Percentiles rank a stretch among this genome's conserved stretches.
Evolutionary conservation across 805 yeast species (phyloP).

Genomic region (Teunomyces barrocoloradensis): DNA sequence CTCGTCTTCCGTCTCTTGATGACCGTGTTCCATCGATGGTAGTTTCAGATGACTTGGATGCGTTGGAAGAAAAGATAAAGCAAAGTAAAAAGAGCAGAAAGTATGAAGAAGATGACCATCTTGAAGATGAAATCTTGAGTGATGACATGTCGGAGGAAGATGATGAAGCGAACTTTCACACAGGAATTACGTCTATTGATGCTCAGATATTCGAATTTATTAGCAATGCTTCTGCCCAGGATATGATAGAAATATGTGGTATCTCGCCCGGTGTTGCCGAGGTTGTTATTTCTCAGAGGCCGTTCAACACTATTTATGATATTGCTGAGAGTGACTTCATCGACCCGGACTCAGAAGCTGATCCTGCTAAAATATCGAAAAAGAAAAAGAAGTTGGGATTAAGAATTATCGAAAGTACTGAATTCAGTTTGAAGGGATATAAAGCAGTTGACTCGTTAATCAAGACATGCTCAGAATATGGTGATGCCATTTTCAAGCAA

Average conservation of each 20-base stretch:
- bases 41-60: slow-evolving; percentile 31
- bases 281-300: slow-evolving; percentile 62
- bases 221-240: slow-evolving; percentile 72
- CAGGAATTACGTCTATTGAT: slow-evolving; percentile 52
- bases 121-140: slow-evolving; percentile 44
- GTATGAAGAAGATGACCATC: slow-evolving; percentile 35
- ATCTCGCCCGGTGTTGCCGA: slow-evolving; percentile 67
- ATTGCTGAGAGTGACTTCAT: slow-evolving; percentile 59
- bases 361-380: slow-evolving; percentile 16
- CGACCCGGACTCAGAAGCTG: slow-evolving; percentile 25
- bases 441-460: slow-evolving; percentile 93
- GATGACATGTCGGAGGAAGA: slow-evolving; percentile 50
- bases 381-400: slow-evolving; percentile 62
- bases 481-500: slow-evolving; percentile 65
- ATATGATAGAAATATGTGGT: slow-evolving; percentile 76
- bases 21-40: neutral
- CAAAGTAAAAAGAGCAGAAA: slow-evolving; percentile 25
- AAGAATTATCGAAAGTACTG: slow-evolving; percentile 67
- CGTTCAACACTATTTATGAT: slow-evolving; percentile 57
- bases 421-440: slow-evolving; percentile 76
- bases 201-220: slow-evolving; percentile 69
- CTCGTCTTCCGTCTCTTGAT: slow-evolving; percentile 6
- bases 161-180: slow-evolving; percentile 28
- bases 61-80: slow-evolving; percentile 36
- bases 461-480: slow-evolving; percentile 75